Base-by-base conservation (phyloP, 169 alveolate species). In the Cystoisospora suis region DNA sequence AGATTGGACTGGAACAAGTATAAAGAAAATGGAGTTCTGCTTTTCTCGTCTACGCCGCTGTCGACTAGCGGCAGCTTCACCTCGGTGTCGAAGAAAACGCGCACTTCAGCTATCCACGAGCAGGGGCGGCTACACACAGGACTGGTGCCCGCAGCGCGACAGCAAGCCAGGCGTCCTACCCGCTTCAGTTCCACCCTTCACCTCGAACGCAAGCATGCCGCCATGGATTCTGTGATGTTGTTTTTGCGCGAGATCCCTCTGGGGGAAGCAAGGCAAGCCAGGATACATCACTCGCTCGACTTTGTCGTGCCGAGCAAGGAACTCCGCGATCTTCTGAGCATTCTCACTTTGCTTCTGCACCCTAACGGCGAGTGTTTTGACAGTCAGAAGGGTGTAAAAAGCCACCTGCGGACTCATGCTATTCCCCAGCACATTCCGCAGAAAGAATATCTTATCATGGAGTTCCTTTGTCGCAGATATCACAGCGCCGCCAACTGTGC, bases 151-250 rank as follows among this genome's bases (percentile, higher is more conserved):
- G n/a, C n/a, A n/a, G n/a, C n/a, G n/a, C n/a, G n/a, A n/a, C n/a
- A n/a, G n/a, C n/a, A n/a, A n/a, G n/a, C n/a, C n/a, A 15, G 69
- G 36, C 29, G 3, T 4, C 40, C n/a, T 65, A 81, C 92, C 92
- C 17, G 90, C 90, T n/a, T 58, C 90, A 0, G 87, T 47, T 3
- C 92, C 94, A 3, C 92, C 94, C 70, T 77, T 88, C 65, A 90
- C 90, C 69, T 94, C 95, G 38, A 92, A 91, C 92, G 94, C 93
- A 34, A 95, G 93, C 94, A 95, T 93, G 42, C 95, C 95, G 9
- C 97, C 97, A 53, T 94, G 93, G 9, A 93, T 32, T 29, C 93
- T 94, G 23, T 87, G 75, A 92, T 92, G 95, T 42, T 93, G 94
- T 87, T 95, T 95, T 81, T 58, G 81, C 27, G 97, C 97, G 61